Evolutionary conservation across 495 filamentous ascomycete species (phyloP), one percentile per base, ranked within the genome.

Genomic region (Neurospora sp.): DNA sequence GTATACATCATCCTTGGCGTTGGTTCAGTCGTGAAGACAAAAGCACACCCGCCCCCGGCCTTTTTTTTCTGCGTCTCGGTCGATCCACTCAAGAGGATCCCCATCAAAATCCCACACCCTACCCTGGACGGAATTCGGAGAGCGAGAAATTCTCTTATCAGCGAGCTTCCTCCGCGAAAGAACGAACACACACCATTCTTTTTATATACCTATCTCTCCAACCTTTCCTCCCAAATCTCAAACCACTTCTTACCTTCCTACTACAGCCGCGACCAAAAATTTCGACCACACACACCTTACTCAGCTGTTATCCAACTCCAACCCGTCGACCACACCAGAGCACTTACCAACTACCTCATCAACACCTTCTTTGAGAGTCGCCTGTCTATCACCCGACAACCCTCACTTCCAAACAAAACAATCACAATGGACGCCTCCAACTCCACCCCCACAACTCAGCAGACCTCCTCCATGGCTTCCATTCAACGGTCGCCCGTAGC

Each of bases 351-450:
- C 6, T 2, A 66, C 53, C 53, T 18, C 1, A 35, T 66, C 20
- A 27, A 18, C 27, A 35, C 11, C 20, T 27, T 53, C 20, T 53
- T 59, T 59, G 48, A 59, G 20, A 66, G 53, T 66, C 3, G 53
- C 53, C 6, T 31, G 22, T 61, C 22, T 35, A 18, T 9, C 42
- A 31, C 3, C 27, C 2, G 27, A 31, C 27, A 31, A 31, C 27
- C 27, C 27, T 31, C 27, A 31, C 27, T 31, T 31, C 27, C 27
- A 31, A 31, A 31, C 27, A 31, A 31, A 31, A 31, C 27, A 69
- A 41, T 66, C 69, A 74, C 41, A 68, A 85, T 84, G 83, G 77
- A 84, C 78, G 75, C 83, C 31, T 78, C 80, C 11, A 78, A 79
- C 76, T 75, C 79, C 16, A 79, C 81, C 5, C 76, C 79, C 22